These are phyloP conservation scores for Lophiostoma macrostomum DNA, from an alignment of 495 filamentous ascomycete genomes.

Conservation along the genomic window DNA sequence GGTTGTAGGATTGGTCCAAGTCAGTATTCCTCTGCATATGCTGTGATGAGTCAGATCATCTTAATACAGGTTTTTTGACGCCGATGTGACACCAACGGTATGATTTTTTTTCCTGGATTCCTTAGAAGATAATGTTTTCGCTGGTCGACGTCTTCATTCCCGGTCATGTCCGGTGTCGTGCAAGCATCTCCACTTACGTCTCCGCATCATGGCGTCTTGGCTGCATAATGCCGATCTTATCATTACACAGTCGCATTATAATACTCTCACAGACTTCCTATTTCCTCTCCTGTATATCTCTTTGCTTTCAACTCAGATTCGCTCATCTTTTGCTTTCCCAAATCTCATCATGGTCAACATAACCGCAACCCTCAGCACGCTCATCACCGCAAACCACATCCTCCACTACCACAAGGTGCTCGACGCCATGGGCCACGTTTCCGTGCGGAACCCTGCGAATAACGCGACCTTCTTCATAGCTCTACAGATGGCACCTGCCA, in stretches of 20 bases:
- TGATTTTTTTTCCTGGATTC: no score
- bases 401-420: slow-evolving; percentile 45
- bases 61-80: no score
- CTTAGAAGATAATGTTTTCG: no score
- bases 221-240: not conserved
- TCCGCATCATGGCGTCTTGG: slow-evolving; percentile 1
- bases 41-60: not conserved
- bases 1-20: not conserved
- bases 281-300: no score
- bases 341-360: slow-evolving; percentile 11
- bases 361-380: slow-evolving; percentile 30
- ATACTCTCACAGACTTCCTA: not conserved
- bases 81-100: no score
- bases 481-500: slow-evolving; percentile 31
- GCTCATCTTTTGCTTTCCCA: no score
- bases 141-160: no score
- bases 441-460: slow-evolving; percentile 34
- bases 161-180: not conserved
- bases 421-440: slow-evolving; percentile 45
- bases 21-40: not conserved
- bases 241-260: not conserved
- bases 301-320: no score
- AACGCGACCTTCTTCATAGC: slow-evolving; percentile 33
- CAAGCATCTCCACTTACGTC: not conserved
- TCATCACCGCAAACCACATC: slow-evolving; percentile 44